These are phyloP conservation scores for Penicillium sp. DNA, from an alignment of 2,329 filamentous ascomycete species.

Conservation along the genomic window DNA sequence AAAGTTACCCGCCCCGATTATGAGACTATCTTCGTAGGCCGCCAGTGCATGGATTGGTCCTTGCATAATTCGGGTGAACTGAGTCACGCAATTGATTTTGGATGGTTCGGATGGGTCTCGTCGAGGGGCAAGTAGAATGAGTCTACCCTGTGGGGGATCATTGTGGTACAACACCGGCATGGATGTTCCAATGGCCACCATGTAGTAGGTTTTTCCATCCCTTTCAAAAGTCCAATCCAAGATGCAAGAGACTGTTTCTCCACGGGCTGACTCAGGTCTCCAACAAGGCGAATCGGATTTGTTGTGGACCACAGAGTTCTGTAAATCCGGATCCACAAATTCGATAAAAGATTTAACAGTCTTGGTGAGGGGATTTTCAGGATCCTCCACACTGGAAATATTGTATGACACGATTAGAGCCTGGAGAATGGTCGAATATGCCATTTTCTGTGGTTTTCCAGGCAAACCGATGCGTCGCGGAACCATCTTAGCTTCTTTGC, in stretches of 20 bases:
- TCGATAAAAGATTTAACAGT: slow-evolving; percentile 38
- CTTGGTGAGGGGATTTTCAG: slow-evolving; percentile 30
- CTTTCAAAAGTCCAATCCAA: slow-evolving; percentile 43
- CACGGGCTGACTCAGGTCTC: slow-evolving; percentile 11
- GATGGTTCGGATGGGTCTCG: slow-evolving; percentile 26
- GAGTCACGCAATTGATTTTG: slow-evolving; percentile 35
- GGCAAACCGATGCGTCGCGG: slow-evolving; percentile 42
- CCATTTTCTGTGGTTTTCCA: slow-evolving; percentile 44
- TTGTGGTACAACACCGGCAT: slow-evolving; percentile 23
- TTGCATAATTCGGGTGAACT: slow-evolving; percentile 38
- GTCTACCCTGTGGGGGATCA: slow-evolving; percentile 25
- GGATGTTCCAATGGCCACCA: slow-evolving; percentile 43
- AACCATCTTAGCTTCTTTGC: slow-evolving; percentile 42
- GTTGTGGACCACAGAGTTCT: slow-evolving; percentile 19
- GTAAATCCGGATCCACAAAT: slow-evolving; percentile 41
- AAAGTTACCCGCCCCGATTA: slow-evolving; percentile 49
- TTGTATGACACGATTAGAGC: slow-evolving; percentile 53
- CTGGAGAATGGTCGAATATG: slow-evolving; percentile 48
- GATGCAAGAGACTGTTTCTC: slow-evolving; percentile 44
- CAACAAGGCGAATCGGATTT: slow-evolving; percentile 11
- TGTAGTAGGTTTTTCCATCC: slow-evolving; percentile 40
- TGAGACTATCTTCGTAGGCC: slow-evolving; percentile 47
- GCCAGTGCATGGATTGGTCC: slow-evolving; percentile 57
- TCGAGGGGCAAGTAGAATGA: slow-evolving; percentile 41
- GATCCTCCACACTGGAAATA: slow-evolving; percentile 26